Percentiles rank a stretch among this genome's conserved stretches.
Conservation (phyloP, 371 early-diverging fungal species). For the Mucor sp. region DNA sequence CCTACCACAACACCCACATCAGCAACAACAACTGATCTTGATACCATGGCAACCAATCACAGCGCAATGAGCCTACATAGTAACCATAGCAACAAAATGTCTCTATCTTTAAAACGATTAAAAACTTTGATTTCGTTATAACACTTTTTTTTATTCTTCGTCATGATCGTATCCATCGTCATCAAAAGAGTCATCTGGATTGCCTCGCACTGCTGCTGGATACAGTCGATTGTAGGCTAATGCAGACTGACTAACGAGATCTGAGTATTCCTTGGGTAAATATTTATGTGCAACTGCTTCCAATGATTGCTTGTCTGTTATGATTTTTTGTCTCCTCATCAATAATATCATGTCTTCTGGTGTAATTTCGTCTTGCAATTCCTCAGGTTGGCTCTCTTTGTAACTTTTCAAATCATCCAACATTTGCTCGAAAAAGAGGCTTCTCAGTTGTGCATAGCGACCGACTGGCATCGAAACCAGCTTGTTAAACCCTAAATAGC, state of each 20-base stretch:
- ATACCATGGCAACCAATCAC: neutral
- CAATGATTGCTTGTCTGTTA: conserved; percentile 1
- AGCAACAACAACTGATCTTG: neutral
- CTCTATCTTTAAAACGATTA: neutral
- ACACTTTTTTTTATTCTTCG: neutral
- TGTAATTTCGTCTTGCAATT: conserved; percentile 4
- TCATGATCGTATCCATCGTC: neutral
- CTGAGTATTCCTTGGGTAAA: conserved; percentile 18
- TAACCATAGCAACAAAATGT: neutral
- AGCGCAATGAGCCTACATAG: neutral
- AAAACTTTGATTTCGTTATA: neutral
- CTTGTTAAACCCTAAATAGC: neutral
- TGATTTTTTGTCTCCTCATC: conserved; percentile 21
- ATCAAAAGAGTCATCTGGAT: neutral
- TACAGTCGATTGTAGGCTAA: conserved; percentile 12
- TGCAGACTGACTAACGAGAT: conserved; percentile 11
- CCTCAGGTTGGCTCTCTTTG: conserved; percentile 1
- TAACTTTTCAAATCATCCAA: conserved; percentile 6
- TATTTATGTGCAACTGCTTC: conserved; percentile 9
- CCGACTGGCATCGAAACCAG: neutral
- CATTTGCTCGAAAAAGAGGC: conserved; percentile 19
- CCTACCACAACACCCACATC: neutral
- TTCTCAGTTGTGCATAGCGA: neutral
- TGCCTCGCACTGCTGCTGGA: neutral
- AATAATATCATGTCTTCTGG: conserved; percentile 19